Percentiles rank a stretch among this genome's conserved stretches.
Evolutionary conservation across 257 asterid genomes (phyloP).

Genomic region (Solanum microdontum): DNA sequence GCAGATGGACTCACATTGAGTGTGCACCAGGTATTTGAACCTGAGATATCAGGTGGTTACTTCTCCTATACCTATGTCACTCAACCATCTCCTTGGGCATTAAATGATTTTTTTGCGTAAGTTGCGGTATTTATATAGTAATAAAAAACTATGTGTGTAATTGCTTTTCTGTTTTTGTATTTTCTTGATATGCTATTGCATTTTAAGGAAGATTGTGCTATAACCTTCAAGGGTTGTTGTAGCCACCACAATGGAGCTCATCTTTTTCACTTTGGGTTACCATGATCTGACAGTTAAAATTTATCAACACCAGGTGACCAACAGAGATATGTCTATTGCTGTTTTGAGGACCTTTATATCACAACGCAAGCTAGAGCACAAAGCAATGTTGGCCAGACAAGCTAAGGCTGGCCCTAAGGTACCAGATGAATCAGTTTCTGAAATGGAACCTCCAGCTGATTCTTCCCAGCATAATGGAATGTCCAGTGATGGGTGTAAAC

Average conservation of each 20-base stretch:
- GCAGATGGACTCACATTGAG: too few species aligned
- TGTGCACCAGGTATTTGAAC: too few species aligned
- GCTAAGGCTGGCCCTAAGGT: constrained; percentile 29
- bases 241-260: not conserved
- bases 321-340: constrained; percentile 94
- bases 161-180: not conserved
- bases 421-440: constrained; percentile 5
- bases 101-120: not conserved
- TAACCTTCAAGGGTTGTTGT: not conserved
- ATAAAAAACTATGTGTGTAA: not conserved
- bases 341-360: constrained; percentile 73
- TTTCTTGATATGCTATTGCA: not conserved
- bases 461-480: constrained; percentile 16
- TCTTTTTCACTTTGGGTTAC: not conserved
- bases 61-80: too few species aligned
- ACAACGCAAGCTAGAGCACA: constrained; percentile 60
- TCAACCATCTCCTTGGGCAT: too few species aligned
- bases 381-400: constrained; percentile 33
- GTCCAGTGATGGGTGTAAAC: constrained; percentile 35
- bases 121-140: not conserved
- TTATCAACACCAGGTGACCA: constrained; percentile 52
- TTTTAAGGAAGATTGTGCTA: not conserved
- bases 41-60: too few species aligned
- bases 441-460: constrained; percentile 15
- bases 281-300: not conserved